Percentiles rank a stretch among this genome's conserved stretches.
These are phyloP conservation scores for Ziziphus jujuba DNA, from an alignment of 306 rosid species.

Conservation along the genomic window DNA sequence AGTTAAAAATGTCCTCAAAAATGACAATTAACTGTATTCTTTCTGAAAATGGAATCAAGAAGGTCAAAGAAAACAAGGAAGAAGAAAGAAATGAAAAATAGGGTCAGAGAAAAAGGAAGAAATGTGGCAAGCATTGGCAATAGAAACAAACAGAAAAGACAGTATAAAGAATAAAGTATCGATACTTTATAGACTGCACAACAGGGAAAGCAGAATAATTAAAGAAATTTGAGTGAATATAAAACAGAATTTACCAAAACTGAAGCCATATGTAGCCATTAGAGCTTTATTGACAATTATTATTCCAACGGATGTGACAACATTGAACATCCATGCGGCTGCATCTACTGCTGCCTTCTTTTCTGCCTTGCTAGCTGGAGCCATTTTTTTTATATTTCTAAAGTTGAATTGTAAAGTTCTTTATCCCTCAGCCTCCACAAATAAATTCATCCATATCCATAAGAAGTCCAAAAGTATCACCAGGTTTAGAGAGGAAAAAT, in stretches of 20 bases:
- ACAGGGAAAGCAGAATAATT: not conserved
- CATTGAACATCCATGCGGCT: conserved; percentile 91
- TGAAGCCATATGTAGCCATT: conserved; percentile 84
- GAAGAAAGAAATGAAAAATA: not conserved
- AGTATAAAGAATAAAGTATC: not conserved
- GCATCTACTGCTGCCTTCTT: conserved; percentile 75
- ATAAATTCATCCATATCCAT: conserved; percentile 25
- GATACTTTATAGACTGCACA: not conserved
- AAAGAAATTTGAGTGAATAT: not conserved
- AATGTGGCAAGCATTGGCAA: not conserved
- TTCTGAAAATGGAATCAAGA: too few relatives aligned
- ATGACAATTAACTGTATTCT: too few relatives aligned
- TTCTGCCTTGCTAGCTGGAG: conserved; percentile 58
- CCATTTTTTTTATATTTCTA: conserved; percentile 2
- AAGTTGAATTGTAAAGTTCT: not conserved
- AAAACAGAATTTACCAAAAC: conserved; percentile 60
- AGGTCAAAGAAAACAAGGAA: not conserved
- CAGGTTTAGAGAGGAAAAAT: conserved; percentile 8
- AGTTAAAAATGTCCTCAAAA: too few relatives aligned
- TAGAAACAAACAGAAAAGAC: not conserved
- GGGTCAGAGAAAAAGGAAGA: not conserved
- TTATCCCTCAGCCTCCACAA: conserved; percentile 36
- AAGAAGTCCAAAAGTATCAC: conserved; percentile 18
- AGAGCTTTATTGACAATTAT: conserved; percentile 88
- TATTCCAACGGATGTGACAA: conserved; percentile 86